Conservation (phyloP, 169 alveolate species). For the Blepharisma undulans region DNA sequence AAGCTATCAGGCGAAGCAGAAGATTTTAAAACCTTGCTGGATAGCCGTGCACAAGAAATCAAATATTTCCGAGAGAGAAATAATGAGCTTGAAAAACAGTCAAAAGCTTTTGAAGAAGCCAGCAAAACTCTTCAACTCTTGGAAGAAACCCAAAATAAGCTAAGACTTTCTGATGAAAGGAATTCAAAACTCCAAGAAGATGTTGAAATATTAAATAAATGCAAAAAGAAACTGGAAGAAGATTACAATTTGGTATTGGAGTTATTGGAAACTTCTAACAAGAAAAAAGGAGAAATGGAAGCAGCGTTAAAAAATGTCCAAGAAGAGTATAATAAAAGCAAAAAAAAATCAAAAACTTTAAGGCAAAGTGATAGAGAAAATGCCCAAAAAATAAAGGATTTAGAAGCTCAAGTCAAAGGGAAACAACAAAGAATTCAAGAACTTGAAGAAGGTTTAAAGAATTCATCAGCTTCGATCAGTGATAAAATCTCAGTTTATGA, state of each 20-base stretch:
- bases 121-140: not conserved
- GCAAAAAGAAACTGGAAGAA: not conserved
- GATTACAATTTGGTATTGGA: not conserved
- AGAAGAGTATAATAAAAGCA: not conserved
- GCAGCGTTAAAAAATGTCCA: not conserved
- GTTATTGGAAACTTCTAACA: not conserved
- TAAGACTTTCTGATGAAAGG: not conserved
- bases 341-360: not conserved
- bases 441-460: not conserved
- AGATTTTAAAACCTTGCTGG: not conserved
- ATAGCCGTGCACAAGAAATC: conserved; percentile 9
- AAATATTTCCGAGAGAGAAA: not conserved
- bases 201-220: not conserved
- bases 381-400: not conserved
- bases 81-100: conserved; percentile 1
- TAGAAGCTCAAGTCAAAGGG: conserved; percentile 5
- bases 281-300: not conserved
- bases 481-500: not conserved
- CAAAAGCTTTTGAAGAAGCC: not conserved
- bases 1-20: not conserved
- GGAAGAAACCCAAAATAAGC: not conserved
- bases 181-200: not conserved
- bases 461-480: not conserved
- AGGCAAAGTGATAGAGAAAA: not conserved
- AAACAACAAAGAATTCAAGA: conserved; percentile 23